phyloP scores from a whole-genome alignment of 768 basidiomycete species.

The Phylloporus scabripes region DNA sequence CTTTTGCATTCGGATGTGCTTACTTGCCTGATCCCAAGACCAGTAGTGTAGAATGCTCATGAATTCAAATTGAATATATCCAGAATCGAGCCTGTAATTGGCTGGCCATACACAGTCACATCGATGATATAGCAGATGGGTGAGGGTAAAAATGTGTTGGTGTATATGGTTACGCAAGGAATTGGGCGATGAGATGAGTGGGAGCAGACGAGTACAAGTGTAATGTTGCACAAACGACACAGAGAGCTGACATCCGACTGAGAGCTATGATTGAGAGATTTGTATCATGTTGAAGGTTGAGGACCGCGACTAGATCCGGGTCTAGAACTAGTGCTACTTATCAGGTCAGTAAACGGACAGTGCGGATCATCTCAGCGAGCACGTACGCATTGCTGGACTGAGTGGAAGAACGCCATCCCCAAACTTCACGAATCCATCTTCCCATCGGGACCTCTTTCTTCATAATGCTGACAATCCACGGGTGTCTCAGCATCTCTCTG shows the following conservation, averaged over 20 bases:
- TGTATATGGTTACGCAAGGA: slow-evolving; percentile 19
- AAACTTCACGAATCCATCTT: slow-evolving; percentile 80
- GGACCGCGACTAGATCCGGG: slow-evolving; percentile 29
- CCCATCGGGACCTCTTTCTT: slow-evolving; percentile 85
- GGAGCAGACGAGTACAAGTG: slow-evolving; percentile 18
- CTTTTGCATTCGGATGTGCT: not conserved
- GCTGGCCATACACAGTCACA: slow-evolving; percentile 18
- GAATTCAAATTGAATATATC: not conserved
- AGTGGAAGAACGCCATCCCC: slow-evolving; percentile 59
- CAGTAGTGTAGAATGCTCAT: not conserved
- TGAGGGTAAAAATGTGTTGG: slow-evolving; percentile 14
- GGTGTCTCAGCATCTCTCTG: slow-evolving; percentile 75
- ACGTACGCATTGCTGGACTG: slow-evolving; percentile 25
- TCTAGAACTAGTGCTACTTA: slow-evolving; percentile 21
- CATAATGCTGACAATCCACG: slow-evolving; percentile 75
- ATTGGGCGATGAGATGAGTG: slow-evolving; percentile 9
- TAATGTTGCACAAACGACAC: slow-evolving; percentile 16
- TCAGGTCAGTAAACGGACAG: not conserved
- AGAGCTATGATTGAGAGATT: not conserved
- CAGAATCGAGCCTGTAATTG: slow-evolving; percentile 7
- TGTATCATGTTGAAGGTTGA: slow-evolving; percentile 24
- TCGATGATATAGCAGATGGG: slow-evolving; percentile 11
- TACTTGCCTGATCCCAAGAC: not conserved
- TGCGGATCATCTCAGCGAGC: not conserved
- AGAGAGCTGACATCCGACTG: slow-evolving; percentile 3